Conservation (phyloP, 176 grass and related monocot genomes). For the Phyllostachys edulis region DNA sequence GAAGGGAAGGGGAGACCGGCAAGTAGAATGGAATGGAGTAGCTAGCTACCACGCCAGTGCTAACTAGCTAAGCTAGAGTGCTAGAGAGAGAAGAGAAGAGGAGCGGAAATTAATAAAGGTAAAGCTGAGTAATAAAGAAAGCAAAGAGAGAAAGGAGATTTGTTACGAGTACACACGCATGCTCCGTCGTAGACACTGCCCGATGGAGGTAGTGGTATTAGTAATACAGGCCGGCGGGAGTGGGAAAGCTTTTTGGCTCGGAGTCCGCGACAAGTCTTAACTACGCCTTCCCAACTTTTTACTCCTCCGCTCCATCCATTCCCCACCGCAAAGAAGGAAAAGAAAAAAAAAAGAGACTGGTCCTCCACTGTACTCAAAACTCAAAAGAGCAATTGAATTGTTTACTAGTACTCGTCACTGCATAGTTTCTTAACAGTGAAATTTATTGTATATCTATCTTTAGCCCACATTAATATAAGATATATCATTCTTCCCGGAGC, state of each 20-base stretch:
- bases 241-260: constrained; percentile 34
- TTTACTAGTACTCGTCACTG: neutral
- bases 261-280: constrained; percentile 40
- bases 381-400: constrained; percentile 4
- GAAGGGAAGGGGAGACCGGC: too few species aligned
- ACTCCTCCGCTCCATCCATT: neutral
- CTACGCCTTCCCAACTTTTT: constrained; percentile 34
- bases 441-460: too few species aligned
- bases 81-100: neutral
- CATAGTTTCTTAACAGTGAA: neutral
- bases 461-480: too few species aligned
- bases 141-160: constrained; percentile 7
- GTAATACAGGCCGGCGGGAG: constrained; percentile 23
- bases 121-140: constrained; percentile 30
- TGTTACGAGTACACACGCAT: constrained; percentile 38
- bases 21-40: too few species aligned
- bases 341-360: neutral
- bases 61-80: neutral
- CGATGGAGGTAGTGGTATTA: neutral
- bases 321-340: neutral
- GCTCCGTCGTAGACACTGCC: neutral
- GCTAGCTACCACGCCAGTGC: too few species aligned
- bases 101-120: constrained; percentile 45
- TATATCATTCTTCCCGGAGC: too few species aligned
- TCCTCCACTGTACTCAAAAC: neutral